These are phyloP conservation scores for Anthoceros angustus DNA, from an alignment of 225 moss, liverwort and hornwort genomes.

Conservation along the genomic window DNA sequence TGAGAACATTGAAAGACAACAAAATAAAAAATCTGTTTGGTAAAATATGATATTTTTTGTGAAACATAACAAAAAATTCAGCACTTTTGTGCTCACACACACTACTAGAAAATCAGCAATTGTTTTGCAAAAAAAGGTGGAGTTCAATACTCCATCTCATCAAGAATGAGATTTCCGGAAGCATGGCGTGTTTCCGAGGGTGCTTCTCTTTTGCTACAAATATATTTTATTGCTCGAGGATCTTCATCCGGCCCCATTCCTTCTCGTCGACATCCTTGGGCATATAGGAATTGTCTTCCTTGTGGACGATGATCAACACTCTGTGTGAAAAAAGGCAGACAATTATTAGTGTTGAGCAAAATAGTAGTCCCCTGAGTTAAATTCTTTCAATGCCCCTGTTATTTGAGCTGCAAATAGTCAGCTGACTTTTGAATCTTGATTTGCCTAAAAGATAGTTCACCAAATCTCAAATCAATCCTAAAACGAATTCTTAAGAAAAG, in stretches of 20 bases:
- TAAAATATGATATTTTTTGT: neutral
- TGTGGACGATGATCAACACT: neutral
- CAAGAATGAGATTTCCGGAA: neutral
- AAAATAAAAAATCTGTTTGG: neutral
- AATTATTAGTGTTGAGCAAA: neutral
- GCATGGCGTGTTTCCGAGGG: neutral
- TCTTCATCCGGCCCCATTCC: neutral
- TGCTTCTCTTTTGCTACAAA: neutral
- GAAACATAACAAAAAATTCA: neutral
- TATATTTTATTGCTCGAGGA: neutral
- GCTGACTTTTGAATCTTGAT: too few relatives aligned
- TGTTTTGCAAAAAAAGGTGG: too few relatives aligned
- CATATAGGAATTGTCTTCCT: neutral
- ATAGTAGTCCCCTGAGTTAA: neutral
- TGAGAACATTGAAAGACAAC: neutral
- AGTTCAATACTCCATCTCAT: neutral
- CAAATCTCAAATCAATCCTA: too few relatives aligned
- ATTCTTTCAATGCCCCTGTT: neutral
- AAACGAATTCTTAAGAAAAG: too few relatives aligned
- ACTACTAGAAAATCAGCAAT: too few relatives aligned
- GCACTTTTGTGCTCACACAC: neutral
- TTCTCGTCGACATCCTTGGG: slow-evolving; percentile 1
- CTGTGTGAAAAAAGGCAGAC: neutral
- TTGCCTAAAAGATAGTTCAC: too few relatives aligned
- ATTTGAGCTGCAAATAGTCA: too few relatives aligned